Evolutionary conservation across 257 asterid genomes (phyloP).

Genomic region (Capsicum baccatum): DNA sequence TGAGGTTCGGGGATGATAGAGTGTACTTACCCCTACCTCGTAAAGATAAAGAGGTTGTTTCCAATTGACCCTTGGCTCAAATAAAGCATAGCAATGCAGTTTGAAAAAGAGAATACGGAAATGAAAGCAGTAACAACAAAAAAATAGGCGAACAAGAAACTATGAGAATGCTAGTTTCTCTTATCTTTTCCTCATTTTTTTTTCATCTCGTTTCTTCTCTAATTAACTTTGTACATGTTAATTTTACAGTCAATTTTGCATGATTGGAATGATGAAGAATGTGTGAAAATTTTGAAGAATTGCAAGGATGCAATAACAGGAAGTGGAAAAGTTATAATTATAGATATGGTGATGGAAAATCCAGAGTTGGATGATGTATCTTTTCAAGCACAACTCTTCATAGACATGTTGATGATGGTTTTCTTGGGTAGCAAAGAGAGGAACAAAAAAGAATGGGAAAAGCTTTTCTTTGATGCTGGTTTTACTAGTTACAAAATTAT

Average conservation of each 20-base stretch:
- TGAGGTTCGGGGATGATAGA: neutral
- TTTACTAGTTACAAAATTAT: conserved; percentile 12
- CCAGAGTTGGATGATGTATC: neutral
- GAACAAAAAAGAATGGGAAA: conserved; percentile 28
- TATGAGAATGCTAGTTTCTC: neutral
- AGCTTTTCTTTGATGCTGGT: conserved; percentile 21
- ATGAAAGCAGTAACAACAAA: neutral
- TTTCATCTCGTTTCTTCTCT: neutral
- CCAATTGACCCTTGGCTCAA: neutral
- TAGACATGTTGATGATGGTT: conserved; percentile 29
- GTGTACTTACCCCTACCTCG: neutral
- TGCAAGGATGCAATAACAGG: conserved; percentile 33
- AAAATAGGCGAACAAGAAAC: neutral
- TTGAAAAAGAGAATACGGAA: neutral
- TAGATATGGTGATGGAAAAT: conserved; percentile 32
- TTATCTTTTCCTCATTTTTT: neutral
- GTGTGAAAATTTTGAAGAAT: conserved; percentile 31
- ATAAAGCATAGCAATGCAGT: neutral
- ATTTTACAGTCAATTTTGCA: conserved; percentile 39
- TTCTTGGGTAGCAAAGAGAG: conserved; percentile 30
- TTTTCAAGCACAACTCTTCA: conserved; percentile 28
- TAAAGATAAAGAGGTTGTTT: too few species aligned
- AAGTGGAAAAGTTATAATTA: conserved; percentile 36
- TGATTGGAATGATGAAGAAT: conserved; percentile 40
- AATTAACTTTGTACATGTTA: neutral